Conservation (phyloP, 495 filamentous ascomycete species). For the Thozetella sp. region DNA sequence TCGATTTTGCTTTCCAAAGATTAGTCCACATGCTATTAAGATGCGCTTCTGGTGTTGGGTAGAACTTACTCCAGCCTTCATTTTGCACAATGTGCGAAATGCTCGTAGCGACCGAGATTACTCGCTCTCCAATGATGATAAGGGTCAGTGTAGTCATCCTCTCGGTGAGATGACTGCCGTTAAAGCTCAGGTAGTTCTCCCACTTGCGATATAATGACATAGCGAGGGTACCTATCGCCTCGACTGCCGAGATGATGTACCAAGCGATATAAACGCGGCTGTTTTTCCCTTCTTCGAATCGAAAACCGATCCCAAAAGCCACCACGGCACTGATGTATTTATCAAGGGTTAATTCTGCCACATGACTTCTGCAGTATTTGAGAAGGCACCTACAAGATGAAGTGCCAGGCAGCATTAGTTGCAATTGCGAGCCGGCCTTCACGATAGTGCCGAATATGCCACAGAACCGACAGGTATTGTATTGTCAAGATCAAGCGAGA, state of each 20-base stretch:
- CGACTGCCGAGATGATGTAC: slow-evolving; percentile 54
- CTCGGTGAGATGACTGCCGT: slow-evolving; percentile 62
- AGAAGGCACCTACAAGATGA: slow-evolving; percentile 16
- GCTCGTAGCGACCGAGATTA: slow-evolving; percentile 22
- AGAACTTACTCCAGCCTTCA: slow-evolving; percentile 11
- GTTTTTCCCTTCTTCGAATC: slow-evolving; percentile 25
- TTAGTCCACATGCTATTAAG: background rate
- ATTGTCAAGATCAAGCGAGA: slow-evolving; percentile 53
- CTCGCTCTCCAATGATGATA: slow-evolving; percentile 66
- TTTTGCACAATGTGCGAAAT: slow-evolving; percentile 12
- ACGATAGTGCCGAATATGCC: slow-evolving; percentile 35
- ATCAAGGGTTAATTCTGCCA: background rate
- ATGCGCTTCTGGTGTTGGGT: too few relatives aligned
- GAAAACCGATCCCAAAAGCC: slow-evolving; percentile 46
- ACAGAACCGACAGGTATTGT: slow-evolving; percentile 52
- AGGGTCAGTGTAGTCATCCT: slow-evolving; percentile 66
- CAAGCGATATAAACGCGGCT: slow-evolving; percentile 25
- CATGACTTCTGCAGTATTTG: background rate
- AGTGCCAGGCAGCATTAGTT: slow-evolving; percentile 37
- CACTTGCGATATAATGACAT: slow-evolving; percentile 51
- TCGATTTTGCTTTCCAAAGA: background rate
- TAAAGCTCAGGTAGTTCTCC: slow-evolving; percentile 61
- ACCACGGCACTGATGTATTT: slow-evolving; percentile 21
- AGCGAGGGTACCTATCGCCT: slow-evolving; percentile 49
- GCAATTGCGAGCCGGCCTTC: slow-evolving; percentile 26